Base-by-base conservation (phyloP, 257 asterid genomes). In the Nicotiana obtusifolia region DNA sequence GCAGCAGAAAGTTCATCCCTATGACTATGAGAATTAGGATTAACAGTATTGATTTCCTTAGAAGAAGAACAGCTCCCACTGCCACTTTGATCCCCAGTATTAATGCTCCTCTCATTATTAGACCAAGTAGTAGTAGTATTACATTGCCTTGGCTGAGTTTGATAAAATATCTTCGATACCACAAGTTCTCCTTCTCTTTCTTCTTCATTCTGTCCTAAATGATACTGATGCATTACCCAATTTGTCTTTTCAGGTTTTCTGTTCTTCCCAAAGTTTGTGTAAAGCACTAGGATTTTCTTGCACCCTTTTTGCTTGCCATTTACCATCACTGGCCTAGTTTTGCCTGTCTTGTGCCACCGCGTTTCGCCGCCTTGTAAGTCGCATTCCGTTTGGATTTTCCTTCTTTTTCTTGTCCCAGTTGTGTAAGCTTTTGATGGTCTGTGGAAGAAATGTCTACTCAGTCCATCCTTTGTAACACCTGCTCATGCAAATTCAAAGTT, bases 201-300 rank as follows among this genome's bases (percentile, higher is more conserved):
- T 65, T 95, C 99, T 60, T 95, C 99, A 26, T 93, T 90, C 80
- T 93, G 97, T 2, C 99, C 99, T 59, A 93, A 71, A 56, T 95
- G 99, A 86, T 96, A 96, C 16, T 96, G 99, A 75, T 96, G 99
- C 99, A 96, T 96, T 3, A 96, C 99, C 99, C 99, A 96, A 47
- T 93, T 96, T 0, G 99, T 96, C 77, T 96, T 96, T 35, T 94
- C 99, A 8, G 99, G 99, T 52, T 96, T 96, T 17, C 99, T 86
- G 28, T 96, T 94, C 60, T 96, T 96, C 4, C 99, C 98, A n/a
- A 96, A 96, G 76, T 96, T 96, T 9, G 99, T 96, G 88, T 96
- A 96, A 33, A 96, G 57, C 0, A 96, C 99, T 56, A 96, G 81
- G 60, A 96, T 96, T 53, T 96, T 96, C 93, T 96, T 96, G 90